Evolutionary conservation across 805 yeast genomes (phyloP), one percentile per base, ranked within the genome.

Genomic region (Saccharomycopsis oosterbeekiorum): DNA sequence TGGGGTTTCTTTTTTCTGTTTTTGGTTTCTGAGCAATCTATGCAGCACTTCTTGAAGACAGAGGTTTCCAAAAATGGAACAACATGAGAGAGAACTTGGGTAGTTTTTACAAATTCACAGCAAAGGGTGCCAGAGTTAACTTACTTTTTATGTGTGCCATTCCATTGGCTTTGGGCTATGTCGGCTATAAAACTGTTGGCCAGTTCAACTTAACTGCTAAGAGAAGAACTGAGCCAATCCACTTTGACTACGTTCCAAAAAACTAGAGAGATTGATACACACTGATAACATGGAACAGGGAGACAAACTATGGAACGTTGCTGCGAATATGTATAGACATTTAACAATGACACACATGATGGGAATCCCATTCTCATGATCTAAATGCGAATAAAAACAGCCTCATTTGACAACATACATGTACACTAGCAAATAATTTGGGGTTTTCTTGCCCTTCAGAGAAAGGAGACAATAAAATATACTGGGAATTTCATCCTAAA

Each of bases 161-260:
- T 51, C 76, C 76, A 54, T 67, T 70, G 37, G 71, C 68, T 12
- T 60, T 73, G 41, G 73, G 73, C 37, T 73, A 72, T 65, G 57
- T 68, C 29, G 69, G 72, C 56, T 72, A 71, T 65, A 61, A 66
- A 55, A 67, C 70, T 19, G 70, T 69, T 64, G 73, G 64, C 42
- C 37, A 51, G 11, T 55, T n/a, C 19, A 41, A 55, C n/a, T 56
- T 60, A 17, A n/a, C 19, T 24, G 62, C 55, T 17, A 50, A 19
- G 36, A 54, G 59, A 43, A 64, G 66, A 64, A 58, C 54, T 19
- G 39, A 55, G 36, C 63, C 66, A 40, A n/a, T 62, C 10, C 61
- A 55, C 42, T 34, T 21, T 4, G 66, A 64, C 11, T 64, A 64
- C 42, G 61, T 59, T 42, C 66, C 66, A 58, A 58, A 55, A 55